phyloP scores from a whole-genome alignment of 148 eudicot species.

The Rhododendron ovatum region DNA sequence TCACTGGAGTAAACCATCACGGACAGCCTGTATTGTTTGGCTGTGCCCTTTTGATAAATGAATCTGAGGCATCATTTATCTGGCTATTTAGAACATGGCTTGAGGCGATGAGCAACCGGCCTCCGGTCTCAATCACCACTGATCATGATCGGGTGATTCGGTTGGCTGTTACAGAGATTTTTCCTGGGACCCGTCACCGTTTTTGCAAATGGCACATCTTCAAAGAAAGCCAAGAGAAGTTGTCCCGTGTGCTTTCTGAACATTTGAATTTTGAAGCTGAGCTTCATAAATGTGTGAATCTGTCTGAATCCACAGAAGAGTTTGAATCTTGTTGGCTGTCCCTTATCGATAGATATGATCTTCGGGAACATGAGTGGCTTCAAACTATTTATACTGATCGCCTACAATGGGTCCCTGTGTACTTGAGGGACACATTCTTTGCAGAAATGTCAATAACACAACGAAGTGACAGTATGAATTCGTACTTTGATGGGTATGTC shows the following conservation, averaged over 20 bases:
- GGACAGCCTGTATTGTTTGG: constrained; percentile 64
- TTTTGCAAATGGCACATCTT: constrained; percentile 59
- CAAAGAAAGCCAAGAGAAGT: constrained; percentile 52
- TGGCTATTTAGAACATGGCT: constrained; percentile 52
- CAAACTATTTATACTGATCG: constrained; percentile 36
- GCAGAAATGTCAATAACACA: constrained; percentile 52
- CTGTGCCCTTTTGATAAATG: constrained; percentile 48
- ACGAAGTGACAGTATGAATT: constrained; percentile 57
- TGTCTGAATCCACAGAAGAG: constrained; percentile 47
- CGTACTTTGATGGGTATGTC: constrained; percentile 61
- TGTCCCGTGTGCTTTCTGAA: constrained; percentile 36
- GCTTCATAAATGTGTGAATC: constrained; percentile 49
- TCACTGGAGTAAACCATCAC: constrained; percentile 50
- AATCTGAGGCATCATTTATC: constrained; percentile 42
- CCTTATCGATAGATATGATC: constrained; percentile 39
- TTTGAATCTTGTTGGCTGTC: constrained; percentile 56
- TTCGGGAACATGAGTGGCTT: constrained; percentile 47
- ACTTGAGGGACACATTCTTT: constrained; percentile 49
- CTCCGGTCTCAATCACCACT: constrained; percentile 47
- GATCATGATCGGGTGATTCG: constrained; percentile 47
- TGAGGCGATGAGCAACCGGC: constrained; percentile 38
- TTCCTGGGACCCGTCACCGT: constrained; percentile 39
- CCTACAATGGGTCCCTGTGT: constrained; percentile 50
- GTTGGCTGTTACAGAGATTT: constrained; percentile 38
- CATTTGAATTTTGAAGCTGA: constrained; percentile 47